Conservation (phyloP, 352 stramenopile species). For the Aphanomyces invadans region DNA sequence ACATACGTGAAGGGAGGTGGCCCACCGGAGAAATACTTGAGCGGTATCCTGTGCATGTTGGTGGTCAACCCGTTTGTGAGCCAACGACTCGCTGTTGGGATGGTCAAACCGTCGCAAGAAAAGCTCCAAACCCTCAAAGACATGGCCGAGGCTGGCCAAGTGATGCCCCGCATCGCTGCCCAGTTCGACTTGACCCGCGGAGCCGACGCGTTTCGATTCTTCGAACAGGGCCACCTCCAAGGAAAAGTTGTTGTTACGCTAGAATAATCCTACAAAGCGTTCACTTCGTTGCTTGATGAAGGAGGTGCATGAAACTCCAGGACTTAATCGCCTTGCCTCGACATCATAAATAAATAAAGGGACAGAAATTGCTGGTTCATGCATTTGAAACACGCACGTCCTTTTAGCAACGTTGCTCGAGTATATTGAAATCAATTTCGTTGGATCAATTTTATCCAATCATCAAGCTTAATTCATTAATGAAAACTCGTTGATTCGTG, state of each 20-base stretch:
- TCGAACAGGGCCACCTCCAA: background rate
- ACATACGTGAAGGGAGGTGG: conserved; percentile 4
- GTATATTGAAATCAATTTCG: background rate
- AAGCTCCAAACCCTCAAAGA: background rate
- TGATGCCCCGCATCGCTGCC: background rate
- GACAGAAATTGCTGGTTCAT: too few relatives aligned
- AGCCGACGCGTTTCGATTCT: background rate
- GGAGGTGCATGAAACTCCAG: too few relatives aligned
- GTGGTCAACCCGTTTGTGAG: background rate
- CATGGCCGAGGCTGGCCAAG: background rate
- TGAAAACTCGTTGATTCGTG: background rate
- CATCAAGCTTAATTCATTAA: background rate
- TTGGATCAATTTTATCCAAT: background rate
- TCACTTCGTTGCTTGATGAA: too few relatives aligned
- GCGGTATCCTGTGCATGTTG: background rate
- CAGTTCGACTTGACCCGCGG: background rate
- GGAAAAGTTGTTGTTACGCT: conserved; percentile 2
- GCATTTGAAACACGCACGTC: too few relatives aligned
- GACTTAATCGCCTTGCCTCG: too few relatives aligned
- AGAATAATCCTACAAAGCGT: background rate
- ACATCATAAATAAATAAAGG: too few relatives aligned
- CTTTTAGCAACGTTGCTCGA: too few relatives aligned
- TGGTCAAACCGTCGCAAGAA: conserved; percentile 2
- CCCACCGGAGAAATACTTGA: background rate
- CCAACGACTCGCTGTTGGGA: background rate